Evolutionary conservation across 202 grass and related monocot genomes (phyloP), one percentile per base, ranked within the genome.

Genomic region (Thinopyrum obtusiflorum): DNA sequence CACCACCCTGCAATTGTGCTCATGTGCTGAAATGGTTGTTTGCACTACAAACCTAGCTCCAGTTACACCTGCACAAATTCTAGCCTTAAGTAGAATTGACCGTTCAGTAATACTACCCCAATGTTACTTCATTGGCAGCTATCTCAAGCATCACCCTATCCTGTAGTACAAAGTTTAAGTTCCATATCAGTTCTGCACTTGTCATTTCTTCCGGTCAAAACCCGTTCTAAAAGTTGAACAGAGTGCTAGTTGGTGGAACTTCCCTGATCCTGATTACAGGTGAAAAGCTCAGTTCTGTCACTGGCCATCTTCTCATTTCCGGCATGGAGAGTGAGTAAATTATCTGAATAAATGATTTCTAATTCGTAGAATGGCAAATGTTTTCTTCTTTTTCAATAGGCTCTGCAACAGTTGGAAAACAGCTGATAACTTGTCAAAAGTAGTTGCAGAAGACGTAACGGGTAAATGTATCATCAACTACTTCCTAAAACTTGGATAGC

Each of bases 201-300:
- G 11, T 39, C 6, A 64, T 80, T 27, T 80, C 10, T 20, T n/a
- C 11, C 2, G 6, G 47, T 75, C 18, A 32, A 60, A 76, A 14
- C 24, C 26, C 18, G 40, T 18, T 23, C 9, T 44, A 15, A 67
- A 33, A 37, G 4, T 77, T 60, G 39, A 5, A 35, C 17, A 47
- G 14, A 23, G 20, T 65, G 9, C 55, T 39, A 5, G 14, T 8
- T 40, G 25, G 18, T 67, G 7, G 12, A 60, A 65, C 44, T 44
- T 26, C 77, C 28, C 49, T 27, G 49, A 53, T 53, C 27, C 53
- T 71, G 36, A 39, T 79, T 82, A 72, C 57, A 91, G 86, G 88
- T 77, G 61, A 65, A 85, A 51, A 76, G 46, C 61, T 93, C 87
- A 26, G 86, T 90, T 66, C 70, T 89, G 31, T 91, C 80, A 57